Base-by-base conservation (phyloP, 495 filamentous ascomycete genomes). In the Neurospora cerealis region DNA sequence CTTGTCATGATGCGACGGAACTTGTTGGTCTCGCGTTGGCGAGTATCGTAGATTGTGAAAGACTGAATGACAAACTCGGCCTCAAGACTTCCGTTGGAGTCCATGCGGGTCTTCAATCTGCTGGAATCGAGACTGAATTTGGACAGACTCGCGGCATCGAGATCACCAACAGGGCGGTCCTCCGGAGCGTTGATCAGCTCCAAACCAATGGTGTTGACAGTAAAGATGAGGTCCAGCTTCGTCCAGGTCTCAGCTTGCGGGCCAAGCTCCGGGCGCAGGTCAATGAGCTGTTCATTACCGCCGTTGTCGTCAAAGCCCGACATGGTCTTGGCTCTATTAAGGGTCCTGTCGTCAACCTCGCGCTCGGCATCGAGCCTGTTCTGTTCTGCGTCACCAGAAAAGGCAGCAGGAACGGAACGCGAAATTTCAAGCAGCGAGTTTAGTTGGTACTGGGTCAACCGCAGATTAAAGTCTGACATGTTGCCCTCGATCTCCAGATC, bases 1-100 rank as follows among this genome's bases (percentile, higher is more conserved):
- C 96, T 90, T 32, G 95, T 95, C 96, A 99, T 98, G 82, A 98
- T 97, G 80, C 96, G 97, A 60, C 93, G 89, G 87, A 95, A 99
- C 80, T 97, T 97, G 82, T 97, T 98, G 9, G 90, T 93, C 74
- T 96, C 94, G 66, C 89, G 86, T 37, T 88, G 90, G 69, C 96
- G 90, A 75, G 92, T 98, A 79, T 99, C 96, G 69, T 91, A 89
- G 75, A 98, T 97, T 0, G 95, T 97, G 80, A 99, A 96, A 0
- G 96, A 96, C 74, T 97, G 92, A 36, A 98, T 93, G 69, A 97
- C 84, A 34, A 99, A 88, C 81, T 99, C 96, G 2, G 95, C 95
- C 80, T 99, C 96, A 21, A 99, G 79, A 13, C 95, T 94, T 24
- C 92, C 91, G 83, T 99, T 94, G 36, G 91, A 96, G 75, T 97